Evolutionary conservation across 345 rosid species (phyloP).

Genomic region (Brassica cretica): DNA sequence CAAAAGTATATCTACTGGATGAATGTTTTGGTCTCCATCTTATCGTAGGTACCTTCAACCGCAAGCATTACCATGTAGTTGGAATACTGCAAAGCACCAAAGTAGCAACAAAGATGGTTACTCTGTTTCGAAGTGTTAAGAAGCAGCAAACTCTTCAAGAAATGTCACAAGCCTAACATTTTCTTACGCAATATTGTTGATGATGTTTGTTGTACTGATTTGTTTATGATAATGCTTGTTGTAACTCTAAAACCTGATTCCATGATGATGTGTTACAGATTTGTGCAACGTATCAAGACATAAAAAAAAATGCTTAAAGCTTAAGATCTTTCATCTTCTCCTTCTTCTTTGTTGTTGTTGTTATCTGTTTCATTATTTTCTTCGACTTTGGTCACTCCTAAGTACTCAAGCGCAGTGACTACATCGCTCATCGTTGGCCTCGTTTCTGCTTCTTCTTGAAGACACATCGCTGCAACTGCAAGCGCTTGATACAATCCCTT

Average conservation of each 20-base stretch:
- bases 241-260: background rate
- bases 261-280: background rate
- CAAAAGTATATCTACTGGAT: constrained; percentile 77
- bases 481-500: constrained; percentile 75
- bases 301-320: constrained; percentile 6
- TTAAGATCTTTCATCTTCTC: constrained; percentile 22
- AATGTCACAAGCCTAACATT: background rate
- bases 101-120: background rate
- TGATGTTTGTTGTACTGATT: too few relatives aligned
- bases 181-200: background rate
- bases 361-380: constrained; percentile 24
- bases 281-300: background rate
- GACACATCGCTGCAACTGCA: constrained; percentile 83
- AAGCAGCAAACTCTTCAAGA: background rate
- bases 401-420: constrained; percentile 70
- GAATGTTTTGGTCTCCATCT: constrained; percentile 75
- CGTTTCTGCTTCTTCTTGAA: constrained; percentile 66
- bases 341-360: background rate
- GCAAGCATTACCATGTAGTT: constrained; percentile 98
- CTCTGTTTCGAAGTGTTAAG: constrained; percentile 1
- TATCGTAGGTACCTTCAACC: constrained; percentile 78
- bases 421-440: constrained; percentile 81
- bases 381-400: constrained; percentile 39
- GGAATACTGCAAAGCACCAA: constrained; percentile 59
- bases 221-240: background rate